These are phyloP conservation scores for Pyricularia sp. DNA, from an alignment of 2,329 filamentous ascomycete genomes.

Conservation along the genomic window DNA sequence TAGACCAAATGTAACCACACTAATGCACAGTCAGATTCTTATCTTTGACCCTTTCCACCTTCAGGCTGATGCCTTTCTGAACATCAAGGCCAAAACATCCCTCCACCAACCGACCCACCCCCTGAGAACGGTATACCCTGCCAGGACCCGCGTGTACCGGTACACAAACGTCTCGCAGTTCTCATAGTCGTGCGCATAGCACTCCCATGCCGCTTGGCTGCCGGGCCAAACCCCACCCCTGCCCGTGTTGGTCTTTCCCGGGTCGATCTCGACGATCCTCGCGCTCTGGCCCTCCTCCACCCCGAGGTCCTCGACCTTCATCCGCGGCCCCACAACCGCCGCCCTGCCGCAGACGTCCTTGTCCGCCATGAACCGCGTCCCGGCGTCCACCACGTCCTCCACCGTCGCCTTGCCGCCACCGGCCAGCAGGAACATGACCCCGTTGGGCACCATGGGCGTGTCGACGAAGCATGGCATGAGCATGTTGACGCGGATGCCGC, in stretches of 20 bases:
- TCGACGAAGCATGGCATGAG: slow-evolving; percentile 56
- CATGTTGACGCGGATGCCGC: slow-evolving; percentile 53
- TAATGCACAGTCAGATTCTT: not conserved
- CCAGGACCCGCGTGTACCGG: slow-evolving; percentile 11
- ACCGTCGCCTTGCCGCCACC: slow-evolving; percentile 47
- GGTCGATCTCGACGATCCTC: slow-evolving; percentile 11
- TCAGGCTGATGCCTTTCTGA: slow-evolving; percentile 2
- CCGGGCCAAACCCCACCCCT: not conserved
- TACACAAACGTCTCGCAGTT: slow-evolving; percentile 16
- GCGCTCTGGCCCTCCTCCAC: slow-evolving; percentile 22
- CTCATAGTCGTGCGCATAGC: slow-evolving; percentile 15
- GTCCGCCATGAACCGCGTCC: slow-evolving; percentile 50
- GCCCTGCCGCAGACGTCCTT: slow-evolving; percentile 44
- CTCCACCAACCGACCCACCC: slow-evolving; percentile 8
- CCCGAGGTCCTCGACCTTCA: slow-evolving; percentile 28
- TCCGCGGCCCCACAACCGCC: slow-evolving; percentile 47
- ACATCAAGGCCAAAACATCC: slow-evolving; percentile 5
- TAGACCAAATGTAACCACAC: not conserved
- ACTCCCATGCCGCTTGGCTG: slow-evolving; percentile 9
- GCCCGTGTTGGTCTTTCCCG: not conserved
- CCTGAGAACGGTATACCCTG: slow-evolving; percentile 3
- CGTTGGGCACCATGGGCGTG: slow-evolving; percentile 41
- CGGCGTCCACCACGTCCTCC: slow-evolving; percentile 54
- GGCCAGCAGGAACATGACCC: slow-evolving; percentile 42
- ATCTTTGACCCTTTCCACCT: not conserved